Base-by-base conservation (phyloP, 305 asterid species). In the Euphrasia arctica region DNA sequence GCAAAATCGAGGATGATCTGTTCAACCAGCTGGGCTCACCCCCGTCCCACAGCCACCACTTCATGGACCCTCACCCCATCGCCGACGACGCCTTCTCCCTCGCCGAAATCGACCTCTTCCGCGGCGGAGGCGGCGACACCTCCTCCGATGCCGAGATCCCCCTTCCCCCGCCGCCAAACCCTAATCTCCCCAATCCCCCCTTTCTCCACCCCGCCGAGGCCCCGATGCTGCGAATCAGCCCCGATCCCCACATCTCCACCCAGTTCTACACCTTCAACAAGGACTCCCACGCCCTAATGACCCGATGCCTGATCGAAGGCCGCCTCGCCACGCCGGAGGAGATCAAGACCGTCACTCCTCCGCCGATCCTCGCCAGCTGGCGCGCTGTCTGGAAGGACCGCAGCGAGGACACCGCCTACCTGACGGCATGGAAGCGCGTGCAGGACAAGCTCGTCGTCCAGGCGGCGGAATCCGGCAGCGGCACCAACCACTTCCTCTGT, bases 371-470 rank as follows among this genome's bases (percentile, higher is more conserved):
- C 1, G 13, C 85, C 57, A 93, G 95, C 83, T 90, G 99, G 99
- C 86, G 97, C 4, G 69, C 87, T 9, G 99, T 93, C 45, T 90
- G 99, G 97, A 93, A 88, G 82, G 99, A 93, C 75, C 85, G 99
- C 10, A 88, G 83, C 65, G 96, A 88, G 87, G 96, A 90, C 32
- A 90, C 97, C 2, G 99, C 97, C 0, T 90, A 85, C 71, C 66
- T 86, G 67, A 88, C 95, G 3, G 99, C 97, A 15, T 93, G 99
- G 97, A 93, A 93, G 79, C 85, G 97, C 36, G 88, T 93, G 60
- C 99, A 93, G 85, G 97, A 93, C 68, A 90, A 93, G 85, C 95
- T 93, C 70, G 72, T 75, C 3, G 83, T 75, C 56, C 89, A 80
- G 57, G 69, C 76, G 64, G 50, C 75, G 47, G 75, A 69, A 11